A percentile compares a stretch with the other conserved stretches of the same genome.
phyloP scores from a whole-genome alignment of 2,329 filamentous ascomycete genomes.

The Rutstroemia sydowiana region DNA sequence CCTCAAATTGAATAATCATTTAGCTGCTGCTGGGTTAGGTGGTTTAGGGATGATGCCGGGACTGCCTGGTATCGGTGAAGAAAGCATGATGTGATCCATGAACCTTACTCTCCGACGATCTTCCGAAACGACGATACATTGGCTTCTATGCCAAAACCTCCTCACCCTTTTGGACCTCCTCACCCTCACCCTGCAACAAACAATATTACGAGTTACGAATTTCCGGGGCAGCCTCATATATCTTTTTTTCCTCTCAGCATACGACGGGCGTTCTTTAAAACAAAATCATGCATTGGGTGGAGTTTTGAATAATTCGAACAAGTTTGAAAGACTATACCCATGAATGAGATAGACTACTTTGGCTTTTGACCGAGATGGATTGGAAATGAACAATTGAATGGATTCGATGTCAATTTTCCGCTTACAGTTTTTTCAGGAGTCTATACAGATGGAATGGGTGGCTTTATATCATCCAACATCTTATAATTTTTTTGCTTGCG shows the following conservation, averaged over 20 bases:
- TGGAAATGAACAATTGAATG: not conserved
- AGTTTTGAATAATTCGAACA: conserved; percentile 21
- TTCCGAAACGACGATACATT: conserved; percentile 1
- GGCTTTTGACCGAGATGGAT: too few species aligned
- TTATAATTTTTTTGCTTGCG: too few species aligned
- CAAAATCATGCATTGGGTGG: conserved; percentile 26
- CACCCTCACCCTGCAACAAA: conserved; percentile 5
- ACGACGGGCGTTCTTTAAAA: conserved; percentile 5
- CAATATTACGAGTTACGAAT: conserved; percentile 3
- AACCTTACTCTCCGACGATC: conserved; percentile 2
- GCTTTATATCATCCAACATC: too few species aligned
- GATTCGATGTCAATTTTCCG: not conserved
- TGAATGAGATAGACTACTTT: conserved; percentile 26
- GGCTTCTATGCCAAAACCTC: conserved; percentile 9
- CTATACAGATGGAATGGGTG: too few species aligned
- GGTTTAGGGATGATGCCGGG: conserved; percentile 32
- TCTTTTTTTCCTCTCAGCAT: not conserved
- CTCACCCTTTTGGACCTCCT: too few species aligned
- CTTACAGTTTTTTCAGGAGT: too few species aligned
- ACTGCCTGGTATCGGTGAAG: conserved; percentile 48
- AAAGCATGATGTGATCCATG: conserved; percentile 34
- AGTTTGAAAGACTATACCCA: conserved; percentile 25
- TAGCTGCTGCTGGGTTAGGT: conserved; percentile 27
- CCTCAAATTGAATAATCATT: conserved; percentile 42
- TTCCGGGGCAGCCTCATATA: not conserved